Evolutionary conservation across 2,329 filamentous ascomycete genomes (phyloP), one percentile per base, ranked within the genome.

Genomic region (Penicillium thymicola): DNA sequence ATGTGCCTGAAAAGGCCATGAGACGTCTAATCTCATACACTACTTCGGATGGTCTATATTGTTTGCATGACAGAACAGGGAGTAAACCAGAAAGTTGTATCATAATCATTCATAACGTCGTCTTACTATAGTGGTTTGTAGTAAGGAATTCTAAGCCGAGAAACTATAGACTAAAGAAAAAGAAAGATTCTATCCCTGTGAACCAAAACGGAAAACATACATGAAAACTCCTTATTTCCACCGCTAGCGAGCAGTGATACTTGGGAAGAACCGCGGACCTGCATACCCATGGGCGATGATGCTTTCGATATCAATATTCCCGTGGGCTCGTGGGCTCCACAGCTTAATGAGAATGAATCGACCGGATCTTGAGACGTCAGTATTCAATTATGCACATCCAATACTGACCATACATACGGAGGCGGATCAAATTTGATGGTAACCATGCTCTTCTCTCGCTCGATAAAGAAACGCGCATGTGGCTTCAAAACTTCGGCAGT

Each of bases 241-340:
- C 28, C 3, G 25, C 42, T 56, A 56, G 7, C 54, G 54, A 23
- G 48, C 27, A 40, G 48, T 28, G 28, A 56, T 36, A 3, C 87
- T 83, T 8, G 90, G 90, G 67, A 95, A 94, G 72, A 87, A 96
- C 58, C 92, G 84, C 10, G 90, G 89, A 5, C 93, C 93, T 0
- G 90, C 89, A 74, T 87, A 97, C 0, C 93, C 93, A 67, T 89
- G 87, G 1, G 87, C 89, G 56, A 92, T 83, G 25, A 97, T 87
- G 44, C 88, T 90, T 72, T 96, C 89, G 38, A 97, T 91, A 69
- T 96, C 92, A 61, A 97, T 95, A 67, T 95, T 96, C 4, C 83
- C 80, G 46, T 87, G 85, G 27, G 85, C 82, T 57, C 85, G 84
- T 2, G 89, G 89, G 66, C 87, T 92, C 89, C 91, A 97, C 72